These are phyloP conservation scores for Craspedostauros australis DNA, from an alignment of 108 stramenopile species.

Conservation along the genomic window DNA sequence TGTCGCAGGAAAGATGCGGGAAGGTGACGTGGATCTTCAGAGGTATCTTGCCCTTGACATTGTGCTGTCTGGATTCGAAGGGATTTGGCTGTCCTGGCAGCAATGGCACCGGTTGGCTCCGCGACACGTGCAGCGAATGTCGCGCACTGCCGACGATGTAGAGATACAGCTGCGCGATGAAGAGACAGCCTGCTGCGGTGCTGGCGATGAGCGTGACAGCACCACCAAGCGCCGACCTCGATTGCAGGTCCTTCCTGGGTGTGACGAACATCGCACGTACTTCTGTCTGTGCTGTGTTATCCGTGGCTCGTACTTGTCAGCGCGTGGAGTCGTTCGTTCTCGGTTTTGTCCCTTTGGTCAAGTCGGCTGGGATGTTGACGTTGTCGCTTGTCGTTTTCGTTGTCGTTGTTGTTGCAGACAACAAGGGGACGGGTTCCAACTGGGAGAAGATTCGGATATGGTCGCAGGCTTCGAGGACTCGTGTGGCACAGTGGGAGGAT, in stretches of 20 bases:
- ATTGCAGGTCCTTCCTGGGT: slow-evolving; percentile 57
- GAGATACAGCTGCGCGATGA: slow-evolving; percentile 56
- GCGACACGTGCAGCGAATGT: slow-evolving; percentile 63
- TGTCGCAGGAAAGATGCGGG: slow-evolving; percentile 52
- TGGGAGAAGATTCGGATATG: too few species aligned
- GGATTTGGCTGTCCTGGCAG: slow-evolving; percentile 21
- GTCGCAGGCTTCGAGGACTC: too few species aligned
- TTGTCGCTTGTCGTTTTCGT: too few species aligned
- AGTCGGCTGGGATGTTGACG: too few species aligned
- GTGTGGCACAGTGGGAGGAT: too few species aligned
- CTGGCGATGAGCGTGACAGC: slow-evolving; percentile 67
- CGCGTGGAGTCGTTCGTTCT: too few species aligned
- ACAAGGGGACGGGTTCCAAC: too few species aligned
- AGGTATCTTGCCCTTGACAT: slow-evolving; percentile 29
- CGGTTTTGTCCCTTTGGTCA: too few species aligned
- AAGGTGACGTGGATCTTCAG: slow-evolving; percentile 65
- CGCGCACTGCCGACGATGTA: slow-evolving; percentile 46
- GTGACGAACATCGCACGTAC: slow-evolving; percentile 42
- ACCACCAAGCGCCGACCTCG: slow-evolving; percentile 60
- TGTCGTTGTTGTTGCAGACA: too few species aligned
- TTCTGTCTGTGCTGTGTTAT: neutral
- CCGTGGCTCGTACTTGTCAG: neutral
- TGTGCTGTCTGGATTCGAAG: slow-evolving; percentile 5
- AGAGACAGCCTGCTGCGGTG: slow-evolving; percentile 40
- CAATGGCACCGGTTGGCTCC: slow-evolving; percentile 40